phyloP scores from a whole-genome alignment of 768 basidiomycete genomes.

The Brasilioporus rufonigricans region DNA sequence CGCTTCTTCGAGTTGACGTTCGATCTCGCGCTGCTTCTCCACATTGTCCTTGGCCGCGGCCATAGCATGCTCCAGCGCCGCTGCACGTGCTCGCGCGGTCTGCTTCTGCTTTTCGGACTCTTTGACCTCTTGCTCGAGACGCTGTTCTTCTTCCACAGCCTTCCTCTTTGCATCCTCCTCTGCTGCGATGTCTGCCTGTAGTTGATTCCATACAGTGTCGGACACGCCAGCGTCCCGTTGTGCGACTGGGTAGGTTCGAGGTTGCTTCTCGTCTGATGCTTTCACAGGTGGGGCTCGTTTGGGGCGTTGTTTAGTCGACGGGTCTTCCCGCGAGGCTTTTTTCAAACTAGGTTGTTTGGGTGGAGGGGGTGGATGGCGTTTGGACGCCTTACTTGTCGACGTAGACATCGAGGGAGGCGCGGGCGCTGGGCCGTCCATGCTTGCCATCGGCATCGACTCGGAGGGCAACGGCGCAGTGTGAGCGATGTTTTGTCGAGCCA shows the following conservation, averaged over 20 bases:
- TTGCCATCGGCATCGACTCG: constrained; percentile 19
- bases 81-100: constrained; percentile 8
- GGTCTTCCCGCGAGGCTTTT: not conserved
- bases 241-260: constrained; percentile 5
- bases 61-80: constrained; percentile 19
- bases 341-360: constrained; percentile 3
- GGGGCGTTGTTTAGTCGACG: not conserved
- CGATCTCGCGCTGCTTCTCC: constrained; percentile 22
- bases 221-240: constrained; percentile 52
- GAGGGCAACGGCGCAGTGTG: not conserved
- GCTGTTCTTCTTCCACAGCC: constrained; percentile 19
- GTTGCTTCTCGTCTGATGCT: not conserved
- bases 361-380: constrained; percentile 20
- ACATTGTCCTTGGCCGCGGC: constrained; percentile 18
- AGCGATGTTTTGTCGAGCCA: constrained; percentile 17
- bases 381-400: constrained; percentile 18
- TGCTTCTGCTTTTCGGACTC: constrained; percentile 10
- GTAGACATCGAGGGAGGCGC: constrained; percentile 23
- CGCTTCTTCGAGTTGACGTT: constrained; percentile 29
- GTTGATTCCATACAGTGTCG: constrained; percentile 51
- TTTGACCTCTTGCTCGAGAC: constrained; percentile 18
- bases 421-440: constrained; percentile 16
- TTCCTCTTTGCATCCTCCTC: constrained; percentile 18
- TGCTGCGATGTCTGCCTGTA: constrained; percentile 39
- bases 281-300: constrained; percentile 2